Evolutionary conservation across 352 stramenopile genomes (phyloP), one percentile per base, ranked within the genome.

Genomic region (Blastocystis hominis): DNA sequence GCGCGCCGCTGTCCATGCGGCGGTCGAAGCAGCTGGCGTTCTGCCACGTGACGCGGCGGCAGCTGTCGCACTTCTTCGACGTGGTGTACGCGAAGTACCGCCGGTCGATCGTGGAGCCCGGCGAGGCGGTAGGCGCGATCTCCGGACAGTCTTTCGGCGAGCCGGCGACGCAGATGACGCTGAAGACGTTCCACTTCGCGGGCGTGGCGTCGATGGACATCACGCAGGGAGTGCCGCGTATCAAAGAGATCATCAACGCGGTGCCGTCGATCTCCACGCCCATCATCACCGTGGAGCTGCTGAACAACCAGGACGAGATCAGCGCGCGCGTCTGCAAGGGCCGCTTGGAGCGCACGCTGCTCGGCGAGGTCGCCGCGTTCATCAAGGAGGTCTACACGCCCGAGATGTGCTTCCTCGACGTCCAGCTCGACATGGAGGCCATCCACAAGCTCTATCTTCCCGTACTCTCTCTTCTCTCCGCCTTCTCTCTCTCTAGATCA

Each of bases 181-280:
- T 98, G 7, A 97, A 99, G 90, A 99, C 96, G 34, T 99, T 99
- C 90, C 97, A 99, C 91, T 99, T 99, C 92, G 96, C 96, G 53
- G 97, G 97, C 90, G 97, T 98, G 63, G 97, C 96, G 36, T 98
- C 94, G 78, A 99, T 99, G 97, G 98, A 99, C 91, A 96, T 99
- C 54, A 99, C 97, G 38, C 93, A 99, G 5, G 97, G 97, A 91
- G 97, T 99, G 54, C 97, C 97, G n/a, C 95, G 97, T 63, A 91
- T 99, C 36, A 98, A 97, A 90, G 94, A 97, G 88, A 97, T 97
- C 86, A 97, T 97, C 89, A 97, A 97, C 88, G 94, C 94, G 0
- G 86, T 88, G 72, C 94, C 13, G 90, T 91, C 93, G 13, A 99
- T 99, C 88, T 98, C 94, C 63, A 99, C 97, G 46, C 97, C 97